phyloP scores from a whole-genome alignment of 148 eudicot species.

The Limonium bicolor region DNA sequence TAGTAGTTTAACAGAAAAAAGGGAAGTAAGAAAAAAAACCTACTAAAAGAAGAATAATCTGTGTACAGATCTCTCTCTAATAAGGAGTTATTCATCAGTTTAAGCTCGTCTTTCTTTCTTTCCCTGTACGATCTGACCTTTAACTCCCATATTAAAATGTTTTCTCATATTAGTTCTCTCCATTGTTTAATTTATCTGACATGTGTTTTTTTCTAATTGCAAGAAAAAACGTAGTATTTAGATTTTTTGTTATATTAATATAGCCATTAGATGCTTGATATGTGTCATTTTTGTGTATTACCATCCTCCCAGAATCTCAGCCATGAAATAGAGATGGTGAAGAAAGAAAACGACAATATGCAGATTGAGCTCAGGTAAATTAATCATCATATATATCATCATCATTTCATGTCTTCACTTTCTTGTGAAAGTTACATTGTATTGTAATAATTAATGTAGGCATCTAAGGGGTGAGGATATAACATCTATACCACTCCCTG shows the following conservation, averaged over 20 bases:
- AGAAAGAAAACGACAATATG: slow-evolving; percentile 70
- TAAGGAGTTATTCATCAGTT: too few relatives aligned
- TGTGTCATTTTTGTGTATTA: not conserved
- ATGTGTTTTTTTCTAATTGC: too few relatives aligned
- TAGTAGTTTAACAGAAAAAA: too few relatives aligned
- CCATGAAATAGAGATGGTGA: slow-evolving; percentile 57
- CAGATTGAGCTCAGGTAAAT: slow-evolving; percentile 59
- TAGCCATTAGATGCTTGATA: not conserved
- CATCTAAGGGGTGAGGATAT: slow-evolving; percentile 78
- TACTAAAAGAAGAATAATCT: too few relatives aligned
- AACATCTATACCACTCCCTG: slow-evolving; percentile 33
- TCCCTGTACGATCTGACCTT: too few relatives aligned
- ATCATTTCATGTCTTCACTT: not conserved
- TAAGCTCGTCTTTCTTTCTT: too few relatives aligned
- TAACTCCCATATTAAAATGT: too few relatives aligned
- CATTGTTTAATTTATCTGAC: too few relatives aligned
- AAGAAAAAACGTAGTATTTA: not conserved
- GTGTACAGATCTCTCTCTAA: too few relatives aligned
- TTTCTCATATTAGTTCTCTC: too few relatives aligned
- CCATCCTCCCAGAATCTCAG: slow-evolving; percentile 29
- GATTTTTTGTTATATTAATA: not conserved
- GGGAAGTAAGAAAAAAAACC: too few relatives aligned
- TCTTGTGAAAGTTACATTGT: not conserved
- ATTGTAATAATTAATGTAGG: slow-evolving; percentile 13
- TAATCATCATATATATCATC: not conserved